phyloP scores from a whole-genome alignment of 2,329 filamentous ascomycete species.

The Penicillium polonicum region DNA sequence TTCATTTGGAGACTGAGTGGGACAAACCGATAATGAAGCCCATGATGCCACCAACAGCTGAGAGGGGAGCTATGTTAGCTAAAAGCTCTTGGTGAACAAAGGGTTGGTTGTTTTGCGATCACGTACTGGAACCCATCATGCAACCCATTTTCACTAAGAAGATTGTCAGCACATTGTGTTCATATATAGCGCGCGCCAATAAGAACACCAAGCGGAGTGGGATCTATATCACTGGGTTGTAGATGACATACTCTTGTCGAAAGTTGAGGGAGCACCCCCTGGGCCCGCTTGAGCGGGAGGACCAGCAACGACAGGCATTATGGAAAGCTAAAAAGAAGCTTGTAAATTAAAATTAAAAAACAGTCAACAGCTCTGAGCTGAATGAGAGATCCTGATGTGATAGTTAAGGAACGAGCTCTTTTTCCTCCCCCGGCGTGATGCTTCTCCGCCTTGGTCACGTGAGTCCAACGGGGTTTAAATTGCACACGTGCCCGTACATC shows the following conservation, averaged over 20 bases:
- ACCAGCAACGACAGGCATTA: conserved; percentile 59
- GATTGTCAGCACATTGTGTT: conserved; percentile 29
- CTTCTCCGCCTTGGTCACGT: conserved; percentile 25
- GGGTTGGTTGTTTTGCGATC: conserved; percentile 5
- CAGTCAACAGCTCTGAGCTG: conserved; percentile 2
- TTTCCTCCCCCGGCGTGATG: conserved; percentile 18
- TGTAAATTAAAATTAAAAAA: neutral
- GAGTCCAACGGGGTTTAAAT: conserved; percentile 12
- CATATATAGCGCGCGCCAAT: neutral
- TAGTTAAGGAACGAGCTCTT: conserved; percentile 13
- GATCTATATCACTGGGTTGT: conserved; percentile 13
- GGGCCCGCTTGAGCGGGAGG: conserved; percentile 45
- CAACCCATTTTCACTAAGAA: conserved; percentile 89
- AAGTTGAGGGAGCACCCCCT: conserved; percentile 59
- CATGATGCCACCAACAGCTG: conserved; percentile 93
- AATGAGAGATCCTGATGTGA: neutral
- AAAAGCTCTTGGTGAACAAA: conserved; percentile 3
- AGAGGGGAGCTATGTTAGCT: conserved; percentile 20
- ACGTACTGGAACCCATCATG: conserved; percentile 97
- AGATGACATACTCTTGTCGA: conserved; percentile 64
- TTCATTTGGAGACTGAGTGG: neutral
- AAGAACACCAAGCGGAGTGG: neutral
- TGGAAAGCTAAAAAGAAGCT: conserved; percentile 14
- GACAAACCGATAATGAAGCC: conserved; percentile 90
- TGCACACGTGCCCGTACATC: conserved; percentile 17